Evolutionary conservation across 179 eudicot genomes (phyloP).

Genomic region (Spinacia oleracea): DNA sequence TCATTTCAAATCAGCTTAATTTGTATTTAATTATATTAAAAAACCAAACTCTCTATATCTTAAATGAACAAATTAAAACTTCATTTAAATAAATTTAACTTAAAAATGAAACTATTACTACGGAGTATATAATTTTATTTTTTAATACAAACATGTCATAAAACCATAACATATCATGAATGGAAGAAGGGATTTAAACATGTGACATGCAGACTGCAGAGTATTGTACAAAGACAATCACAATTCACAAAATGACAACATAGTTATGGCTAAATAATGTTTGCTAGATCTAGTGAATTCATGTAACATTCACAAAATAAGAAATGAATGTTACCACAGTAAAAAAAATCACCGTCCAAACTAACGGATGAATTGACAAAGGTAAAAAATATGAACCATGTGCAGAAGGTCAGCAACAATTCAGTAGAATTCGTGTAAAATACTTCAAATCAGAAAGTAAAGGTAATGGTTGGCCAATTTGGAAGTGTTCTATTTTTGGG

Average conservation of each 20-base stretch:
- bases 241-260: background rate
- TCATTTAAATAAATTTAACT: no score
- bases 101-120: no score
- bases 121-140: no score
- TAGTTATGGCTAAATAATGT: background rate
- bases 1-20: no score
- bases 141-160: no score
- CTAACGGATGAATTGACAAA: background rate
- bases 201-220: no score
- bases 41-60: no score
- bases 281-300: background rate
- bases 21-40: no score
- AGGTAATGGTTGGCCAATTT: conserved; percentile 4
- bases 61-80: no score
- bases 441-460: conserved; percentile 26
- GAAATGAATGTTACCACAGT: background rate
- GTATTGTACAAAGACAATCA: no score
- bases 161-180: no score
- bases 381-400: conserved; percentile 33
- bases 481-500: background rate
- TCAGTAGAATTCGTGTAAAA: conserved; percentile 32
- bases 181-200: no score
- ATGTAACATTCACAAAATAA: background rate
- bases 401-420: conserved; percentile 35
- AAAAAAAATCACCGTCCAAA: background rate